Base-by-base conservation (phyloP, 2,329 filamentous ascomycete genomes). In the Cercospora janseana region DNA sequence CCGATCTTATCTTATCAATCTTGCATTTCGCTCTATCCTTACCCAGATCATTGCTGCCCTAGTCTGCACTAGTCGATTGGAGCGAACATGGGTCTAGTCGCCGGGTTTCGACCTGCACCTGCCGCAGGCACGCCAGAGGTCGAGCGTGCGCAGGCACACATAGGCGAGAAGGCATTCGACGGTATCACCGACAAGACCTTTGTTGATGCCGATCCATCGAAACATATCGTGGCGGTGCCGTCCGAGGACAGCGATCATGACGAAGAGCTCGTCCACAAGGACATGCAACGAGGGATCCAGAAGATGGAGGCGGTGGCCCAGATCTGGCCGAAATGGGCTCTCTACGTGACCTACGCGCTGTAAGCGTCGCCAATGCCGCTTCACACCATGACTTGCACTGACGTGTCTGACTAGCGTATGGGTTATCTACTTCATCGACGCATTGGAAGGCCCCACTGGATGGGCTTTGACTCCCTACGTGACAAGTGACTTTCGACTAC, bases 381-480 rank as follows among this genome's bases (percentile, higher is more conserved):
- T 4, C 10, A 10, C 16, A 4, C 12, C 6, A 6, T 31, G 4
- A n/a, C 6, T 21, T 4, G 2, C 7, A 13, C 45, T 52, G 45
- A 52, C 23, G 0, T 12, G 3, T 10, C 7, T 16, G 16, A 6
- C 3, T 13, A 75, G 72, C 44, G 68, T 78, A 20, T 77, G 72
- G 55, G 53, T 78, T 4, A 72, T 75, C 60, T 70, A 72, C 37
- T 76, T 79, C 54, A 71, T 75, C 60, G 75, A 79, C 28, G 75
- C 73, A 23, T 61, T 77, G 28, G 67, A 74, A 48, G 66, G 46
- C 4, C 45, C 45, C 2, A 48, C 41, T 9, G 31, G 46, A 12
- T 53, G 50, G 50, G 40, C 46, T 16, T 18, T 72, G 37, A 67
- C 65, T 6, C 64, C 66, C 3, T 73, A 67, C 51, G 73, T 77